phyloP scores from a whole-genome alignment of 352 stramenopile genomes.

The Globisporangium spiculum region DNA sequence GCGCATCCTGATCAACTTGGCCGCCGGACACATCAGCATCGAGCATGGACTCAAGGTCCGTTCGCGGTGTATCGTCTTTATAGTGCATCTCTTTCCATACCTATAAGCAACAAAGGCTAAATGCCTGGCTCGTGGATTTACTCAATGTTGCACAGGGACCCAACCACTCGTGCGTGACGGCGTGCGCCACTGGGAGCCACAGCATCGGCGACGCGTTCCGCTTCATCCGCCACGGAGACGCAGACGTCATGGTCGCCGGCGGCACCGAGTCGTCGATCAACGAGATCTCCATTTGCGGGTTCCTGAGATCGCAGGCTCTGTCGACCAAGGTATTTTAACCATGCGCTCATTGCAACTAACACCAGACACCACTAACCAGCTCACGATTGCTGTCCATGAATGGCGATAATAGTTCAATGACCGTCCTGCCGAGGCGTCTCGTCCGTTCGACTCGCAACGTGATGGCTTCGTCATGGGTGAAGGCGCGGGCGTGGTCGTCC shows the following conservation, averaged over 20 bases:
- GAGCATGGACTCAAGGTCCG: conserved; percentile 84
- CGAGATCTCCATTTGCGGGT: conserved; percentile 92
- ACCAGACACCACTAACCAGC: neutral
- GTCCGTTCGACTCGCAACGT: conserved; percentile 94
- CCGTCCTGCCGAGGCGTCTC: conserved; percentile 78
- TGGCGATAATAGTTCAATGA: conserved; percentile 89
- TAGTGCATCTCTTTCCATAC: neutral
- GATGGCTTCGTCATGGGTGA: conserved; percentile 98
- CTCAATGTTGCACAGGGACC: conserved; percentile 65
- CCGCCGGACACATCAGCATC: conserved; percentile 90
- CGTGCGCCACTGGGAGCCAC: conserved; percentile 96
- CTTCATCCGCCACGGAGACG: conserved; percentile 83
- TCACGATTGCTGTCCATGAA: neutral
- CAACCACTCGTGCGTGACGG: conserved; percentile 96
- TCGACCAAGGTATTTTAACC: conserved; percentile 68
- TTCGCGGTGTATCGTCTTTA: neutral
- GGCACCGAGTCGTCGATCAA: conserved; percentile 95
- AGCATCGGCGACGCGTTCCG: conserved; percentile 95
- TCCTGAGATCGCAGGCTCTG: conserved; percentile 94
- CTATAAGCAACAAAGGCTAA: neutral
- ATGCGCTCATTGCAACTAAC: neutral
- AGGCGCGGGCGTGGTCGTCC: conserved; percentile 64
- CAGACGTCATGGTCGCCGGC: conserved; percentile 95
- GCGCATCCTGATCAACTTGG: conserved; percentile 92
- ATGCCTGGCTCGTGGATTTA: neutral